Base-by-base conservation (phyloP, 805 yeast genomes). In the Saccharomycopsis microspora region DNA sequence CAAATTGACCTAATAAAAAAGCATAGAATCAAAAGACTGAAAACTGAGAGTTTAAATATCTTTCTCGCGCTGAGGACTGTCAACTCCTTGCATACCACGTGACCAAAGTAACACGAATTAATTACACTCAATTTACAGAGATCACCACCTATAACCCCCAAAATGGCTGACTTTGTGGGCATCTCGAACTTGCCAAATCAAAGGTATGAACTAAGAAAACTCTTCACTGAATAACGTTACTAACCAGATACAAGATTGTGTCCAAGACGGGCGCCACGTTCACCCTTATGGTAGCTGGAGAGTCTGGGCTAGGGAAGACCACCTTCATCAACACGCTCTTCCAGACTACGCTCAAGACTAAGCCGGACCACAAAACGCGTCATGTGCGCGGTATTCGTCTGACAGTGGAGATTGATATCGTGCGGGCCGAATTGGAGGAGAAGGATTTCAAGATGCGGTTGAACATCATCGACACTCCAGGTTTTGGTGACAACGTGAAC, bases 241-340 rank as follows among this genome's bases (percentile, higher is more conserved):
- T 27, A 10, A 39, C 5, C 27, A 76, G 83, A 61, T 83, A 82
- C 67, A 84, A 82, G 62, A 77, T 82, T 53, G 83, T 83, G 45
- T 78, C 85, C 50, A 80, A 80, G 55, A 70, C 77, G 56, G 94
- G 93, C 41, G 83, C 87, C 50, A 72, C 78, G 28, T 80, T 85
- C 68, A 85, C 88, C 38, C 54, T 85, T 55, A 82, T 86, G 88
- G 80, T 86, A 31, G 86, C 87, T 42, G 97, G 97, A 57, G 96
- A 88, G 63, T 78, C 89, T 43, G 96, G 96, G 5, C 68, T 87
- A 45, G 97, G 97, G 52, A 86, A 88, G 64, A 82, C 94, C n/a
- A 88, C 96, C 0, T 87, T 87, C 56, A 71, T 88, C 62, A 85
- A 86, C 65, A 86, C 95, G 2, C 64, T 88, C 49, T 85, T 89